Evolutionary conservation across 2,329 filamentous ascomycete species (phyloP), one percentile per base, ranked within the genome.

Genomic region (Cladosporium halotolerans): DNA sequence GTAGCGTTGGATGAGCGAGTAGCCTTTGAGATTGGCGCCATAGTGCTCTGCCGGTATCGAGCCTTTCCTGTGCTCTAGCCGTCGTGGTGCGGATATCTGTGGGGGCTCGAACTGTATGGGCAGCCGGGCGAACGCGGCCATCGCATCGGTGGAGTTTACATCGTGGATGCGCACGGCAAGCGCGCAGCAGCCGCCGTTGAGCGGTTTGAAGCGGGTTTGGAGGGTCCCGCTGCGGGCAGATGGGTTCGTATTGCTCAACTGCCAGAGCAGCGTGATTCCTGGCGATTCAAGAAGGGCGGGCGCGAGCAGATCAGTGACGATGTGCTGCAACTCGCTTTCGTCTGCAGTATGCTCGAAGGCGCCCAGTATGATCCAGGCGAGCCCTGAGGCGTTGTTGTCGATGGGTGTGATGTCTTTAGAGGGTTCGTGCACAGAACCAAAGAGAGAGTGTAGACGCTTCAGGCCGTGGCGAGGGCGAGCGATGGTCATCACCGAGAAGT

Each of bases 161-260:
- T 58, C 44, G 16, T 53, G 45, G 14, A 56, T 50, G 11, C 41
- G 50, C 9, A 53, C 52, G 2, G 53, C 28, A 42, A 58, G 46
- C 9, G 52, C 54, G n/a, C 54, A 56, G 32, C 54, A 55, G n/a
- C 56, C 56, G 36, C 56, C 56, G 19, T 55, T 45, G 13, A 54
- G 10, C 9, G 54, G 51, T 9, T 18, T 39, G 43, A 53, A 52
- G 8, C 34, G 42, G 8, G 55, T 56, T 28, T 52, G 47, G 5
- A 19, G 18, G 18, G 40, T 54, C 28, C 56, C 56, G 16, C 54
- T 52, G n/a, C 54, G 56, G 11, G 56, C 56, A 14, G 32, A 39
- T 9, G 56, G 56, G 23, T 49, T 48, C 28, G 54, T 53, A 34
- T 58, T 58, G 14, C 46, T 46, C 1, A 58, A 34, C 2, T 48